These are phyloP conservation scores for Larix sibirica DNA, from an alignment of 83 land plant species.

Conservation along the genomic window DNA sequence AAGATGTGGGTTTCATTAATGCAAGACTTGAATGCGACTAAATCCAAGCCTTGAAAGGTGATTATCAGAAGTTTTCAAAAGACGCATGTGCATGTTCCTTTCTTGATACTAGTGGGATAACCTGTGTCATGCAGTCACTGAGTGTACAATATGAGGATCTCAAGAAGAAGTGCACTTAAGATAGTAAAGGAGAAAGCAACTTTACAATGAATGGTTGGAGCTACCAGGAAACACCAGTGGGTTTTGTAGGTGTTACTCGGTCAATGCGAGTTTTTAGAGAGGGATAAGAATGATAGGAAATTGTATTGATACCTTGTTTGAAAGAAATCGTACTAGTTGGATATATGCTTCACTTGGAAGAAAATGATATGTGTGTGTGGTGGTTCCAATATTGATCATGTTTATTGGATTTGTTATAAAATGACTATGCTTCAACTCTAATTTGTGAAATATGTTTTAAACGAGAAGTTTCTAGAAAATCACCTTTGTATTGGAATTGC, in stretches of 20 bases:
- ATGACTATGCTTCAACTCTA: too few relatives aligned
- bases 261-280: too few relatives aligned
- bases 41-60: conserved; percentile 20
- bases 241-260: too few relatives aligned
- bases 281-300: too few relatives aligned
- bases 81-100: conserved; percentile 58
- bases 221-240: conserved; percentile 8
- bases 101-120: conserved; percentile 56
- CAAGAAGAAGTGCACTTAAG: conserved; percentile 43
- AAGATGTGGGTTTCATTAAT: conserved; percentile 33
- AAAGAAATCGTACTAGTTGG: too few relatives aligned
- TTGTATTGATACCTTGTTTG: too few relatives aligned
- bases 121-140: conserved; percentile 42
- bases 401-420: too few relatives aligned
- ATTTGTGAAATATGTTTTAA: too few relatives aligned
- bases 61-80: conserved; percentile 26
- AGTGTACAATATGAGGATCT: conserved; percentile 56
- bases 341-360: too few relatives aligned
- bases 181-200: conserved; percentile 49
- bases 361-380: too few relatives aligned
- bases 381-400: too few relatives aligned
- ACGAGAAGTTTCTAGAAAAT: not conserved
- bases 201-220: conserved; percentile 87
- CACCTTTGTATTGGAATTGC: not conserved
- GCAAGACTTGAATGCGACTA: conserved; percentile 25